Conservation (phyloP, 2,329 filamentous ascomycete species). For the Diaporthe sp. region DNA sequence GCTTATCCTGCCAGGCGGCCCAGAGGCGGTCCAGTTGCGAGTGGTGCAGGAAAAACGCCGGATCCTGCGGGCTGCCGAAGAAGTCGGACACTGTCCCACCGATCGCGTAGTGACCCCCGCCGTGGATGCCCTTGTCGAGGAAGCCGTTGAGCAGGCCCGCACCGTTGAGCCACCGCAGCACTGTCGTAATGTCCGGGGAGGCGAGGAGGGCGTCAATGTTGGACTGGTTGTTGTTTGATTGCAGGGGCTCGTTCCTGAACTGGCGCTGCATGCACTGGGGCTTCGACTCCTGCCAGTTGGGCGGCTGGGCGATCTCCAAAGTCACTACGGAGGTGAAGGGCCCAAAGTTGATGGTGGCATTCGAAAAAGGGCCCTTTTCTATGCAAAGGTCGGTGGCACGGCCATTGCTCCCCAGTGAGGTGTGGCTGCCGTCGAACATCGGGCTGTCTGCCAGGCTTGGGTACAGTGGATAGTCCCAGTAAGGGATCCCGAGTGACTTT, state of each 20-base stretch:
- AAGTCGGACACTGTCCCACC: constrained; percentile 24
- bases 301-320: constrained; percentile 34
- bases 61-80: constrained; percentile 39
- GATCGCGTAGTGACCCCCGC: constrained; percentile 23
- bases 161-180: constrained; percentile 34
- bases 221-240: constrained; percentile 33
- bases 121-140: constrained; percentile 28
- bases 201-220: constrained; percentile 35
- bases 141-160: constrained; percentile 15
- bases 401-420: constrained; percentile 32
- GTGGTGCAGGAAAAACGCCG: constrained; percentile 49
- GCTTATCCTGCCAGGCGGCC: constrained; percentile 36
- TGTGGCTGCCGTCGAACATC: constrained; percentile 27
- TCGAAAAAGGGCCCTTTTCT: constrained; percentile 40
- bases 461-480: constrained; percentile 32
- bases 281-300: constrained; percentile 26
- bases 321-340: constrained; percentile 35
- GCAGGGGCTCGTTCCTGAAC: constrained; percentile 28
- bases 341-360: constrained; percentile 37
- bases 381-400: constrained; percentile 37
- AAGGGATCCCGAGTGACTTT: constrained; percentile 28
- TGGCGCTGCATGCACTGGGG: constrained; percentile 30
- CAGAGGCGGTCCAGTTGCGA: constrained; percentile 41
- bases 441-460: constrained; percentile 22
- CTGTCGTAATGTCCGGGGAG: constrained; percentile 34